These are phyloP conservation scores for Chrysoporthe austroafricana DNA, from an alignment of 2,329 filamentous ascomycete species.

Conservation along the genomic window DNA sequence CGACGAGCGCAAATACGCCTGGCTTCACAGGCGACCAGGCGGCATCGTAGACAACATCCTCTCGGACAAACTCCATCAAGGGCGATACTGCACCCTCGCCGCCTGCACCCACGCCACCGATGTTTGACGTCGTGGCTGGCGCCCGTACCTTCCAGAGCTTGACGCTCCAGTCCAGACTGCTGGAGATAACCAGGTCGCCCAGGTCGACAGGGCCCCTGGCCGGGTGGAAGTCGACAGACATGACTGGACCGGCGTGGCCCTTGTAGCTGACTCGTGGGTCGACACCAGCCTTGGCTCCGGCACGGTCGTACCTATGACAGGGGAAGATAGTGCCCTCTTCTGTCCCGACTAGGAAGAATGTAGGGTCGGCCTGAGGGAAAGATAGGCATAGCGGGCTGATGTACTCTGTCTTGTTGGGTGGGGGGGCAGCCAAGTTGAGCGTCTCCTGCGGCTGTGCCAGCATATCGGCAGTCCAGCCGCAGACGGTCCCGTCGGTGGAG, in stretches of 20 bases:
- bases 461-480: conserved; percentile 97
- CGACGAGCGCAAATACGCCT: conserved; percentile 91
- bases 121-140: conserved; percentile 71
- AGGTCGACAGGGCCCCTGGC: conserved; percentile 90
- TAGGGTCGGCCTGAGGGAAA: conserved; percentile 93
- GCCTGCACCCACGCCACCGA: conserved; percentile 41
- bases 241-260: conserved; percentile 91
- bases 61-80: conserved; percentile 85
- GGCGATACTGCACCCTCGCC: conserved; percentile 65
- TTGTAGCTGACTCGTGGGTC: conserved; percentile 87
- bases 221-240: conserved; percentile 95
- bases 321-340: conserved; percentile 97
- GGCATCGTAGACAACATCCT: conserved; percentile 96
- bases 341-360: conserved; percentile 95
- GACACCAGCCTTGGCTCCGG: conserved; percentile 93
- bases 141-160: conserved; percentile 95
- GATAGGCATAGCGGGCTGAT: conserved; percentile 92
- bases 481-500: conserved; percentile 95
- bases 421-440: conserved; percentile 83
- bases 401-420: conserved; percentile 89
- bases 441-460: conserved; percentile 95
- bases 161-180: conserved; percentile 93
- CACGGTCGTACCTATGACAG: conserved; percentile 95
- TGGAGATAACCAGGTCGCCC: conserved; percentile 89
- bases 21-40: conserved; percentile 94